Base-by-base conservation (phyloP, 148 eudicot genomes). In the Rhododendron ovatum region DNA sequence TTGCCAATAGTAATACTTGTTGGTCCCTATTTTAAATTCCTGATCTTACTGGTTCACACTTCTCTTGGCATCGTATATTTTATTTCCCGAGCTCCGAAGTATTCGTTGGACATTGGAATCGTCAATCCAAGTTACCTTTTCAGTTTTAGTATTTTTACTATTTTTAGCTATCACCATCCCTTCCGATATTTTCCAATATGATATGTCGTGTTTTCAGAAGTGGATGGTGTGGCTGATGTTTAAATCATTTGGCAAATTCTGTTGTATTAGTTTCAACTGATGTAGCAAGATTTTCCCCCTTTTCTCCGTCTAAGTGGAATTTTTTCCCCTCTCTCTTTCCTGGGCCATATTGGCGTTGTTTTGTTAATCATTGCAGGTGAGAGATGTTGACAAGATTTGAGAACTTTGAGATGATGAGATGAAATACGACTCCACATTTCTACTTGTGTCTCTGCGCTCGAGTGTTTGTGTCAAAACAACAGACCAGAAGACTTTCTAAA, bases 371-470 rank as follows among this genome's bases (percentile, higher is more conserved):
- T 59, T 78, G 82, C 82, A 85, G 86, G 75, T 51, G 41, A 77
- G 86, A 77, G 86, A 77, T 57, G 28, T 59, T 77, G 82, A 85
- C 57, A 77, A 78, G 75, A 55, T 57, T 41, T 39, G 22, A 77
- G 55, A 12, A 53, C n/a, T 69, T 69, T 12, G 37, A 67, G 73
- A 7, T n/a, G 73, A 65, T 65, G 33, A 7, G 63, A 77, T 76
- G 82, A 30, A 81, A 81, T 81, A 33, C 33, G 22, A 51, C 24
- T 80, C 37, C 81, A n/a, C 37, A 22, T 55, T 33, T 79, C 37
- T 51, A 65, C 48, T 51, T 48, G 81, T 69, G 6, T 69, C 75
- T 69, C 71, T 63, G 71, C 1, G 30, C 30, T 0, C 8, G 12
- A 22, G 28, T 22, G 28, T 63, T 61, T 7, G 12, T n/a, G 71